Base-by-base conservation (phyloP, 2,329 filamentous ascomycete species). In the Polytolypa hystricis region DNA sequence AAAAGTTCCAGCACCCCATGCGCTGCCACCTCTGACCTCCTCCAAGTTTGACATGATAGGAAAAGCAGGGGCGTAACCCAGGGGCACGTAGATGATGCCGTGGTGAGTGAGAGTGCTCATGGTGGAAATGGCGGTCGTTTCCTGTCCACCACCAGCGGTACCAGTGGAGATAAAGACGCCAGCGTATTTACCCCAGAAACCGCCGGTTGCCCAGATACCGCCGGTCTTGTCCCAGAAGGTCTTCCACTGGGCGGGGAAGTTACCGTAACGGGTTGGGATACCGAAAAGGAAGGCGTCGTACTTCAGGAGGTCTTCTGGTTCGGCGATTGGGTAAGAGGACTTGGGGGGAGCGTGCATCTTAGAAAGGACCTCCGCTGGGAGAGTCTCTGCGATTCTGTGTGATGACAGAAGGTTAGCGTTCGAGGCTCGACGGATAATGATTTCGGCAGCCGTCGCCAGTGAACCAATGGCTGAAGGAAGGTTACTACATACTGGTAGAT, bases 241-340 rank as follows among this genome's bases (percentile, higher is more conserved):
- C 72, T 91, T 95, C 83, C 83, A 95, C 68, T 98, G 91, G 12
- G 81, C 84, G 33, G 89, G 87, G 73, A 94, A 94, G 77, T 93
- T 96, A 53, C 91, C 91, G 68, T 84, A 98, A 49, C 91, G 77
- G 35, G 91, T 98, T 42, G 91, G 91, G 60, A 96, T 91, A 48
- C 91, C 91, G 53, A 96, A 74, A 46, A 98, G 79, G 69, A 95
- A 79, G 48, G 70, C 91, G 55, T 96, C 87, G 67, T 93, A 96
- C 36, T 68, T 46, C 55, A 79, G 74, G 29, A 95, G 78, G 20
- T 60, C 67, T 9, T 71, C 58, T 33, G 73, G 70, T 51, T 71
- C 66, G 41, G 79, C 69, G 49, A 84, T 60, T 40, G 78, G 73
- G 58, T 91, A 67, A 55, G 74, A 69, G 46, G 71, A 58, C 52